These are phyloP conservation scores for Sonneratia alba DNA, from an alignment of 345 rosid species.

Conservation along the genomic window DNA sequence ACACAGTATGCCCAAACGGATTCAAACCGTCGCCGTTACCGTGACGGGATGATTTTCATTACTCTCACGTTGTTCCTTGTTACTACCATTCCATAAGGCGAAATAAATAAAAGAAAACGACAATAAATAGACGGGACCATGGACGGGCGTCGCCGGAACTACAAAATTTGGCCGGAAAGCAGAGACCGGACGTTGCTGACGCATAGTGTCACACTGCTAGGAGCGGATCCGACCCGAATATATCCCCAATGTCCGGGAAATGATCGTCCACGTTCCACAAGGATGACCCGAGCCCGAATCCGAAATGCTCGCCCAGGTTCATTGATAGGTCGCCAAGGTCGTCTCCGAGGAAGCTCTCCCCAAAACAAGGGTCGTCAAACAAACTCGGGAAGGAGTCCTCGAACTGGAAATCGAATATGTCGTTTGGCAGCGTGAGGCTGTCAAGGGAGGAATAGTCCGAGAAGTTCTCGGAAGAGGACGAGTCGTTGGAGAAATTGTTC, in stretches of 20 bases:
- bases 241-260: slow-evolving; percentile 78
- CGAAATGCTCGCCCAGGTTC: slow-evolving; percentile 28
- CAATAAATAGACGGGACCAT: slow-evolving; percentile 3
- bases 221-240: slow-evolving; percentile 65
- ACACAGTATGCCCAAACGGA: neutral
- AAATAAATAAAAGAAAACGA: no score
- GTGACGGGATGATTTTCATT: slow-evolving; percentile 20
- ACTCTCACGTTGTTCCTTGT: neutral
- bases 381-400: slow-evolving; percentile 35
- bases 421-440: slow-evolving; percentile 28
- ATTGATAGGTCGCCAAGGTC: slow-evolving; percentile 23
- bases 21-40: slow-evolving; percentile 49
- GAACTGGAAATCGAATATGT: slow-evolving; percentile 35
- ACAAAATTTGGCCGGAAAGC: slow-evolving; percentile 25
- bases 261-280: slow-evolving; percentile 52
- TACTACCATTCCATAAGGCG: no score
- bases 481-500: slow-evolving; percentile 11
- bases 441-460: slow-evolving; percentile 30
- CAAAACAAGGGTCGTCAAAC: slow-evolving; percentile 28
- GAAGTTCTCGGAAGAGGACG: slow-evolving; percentile 28
- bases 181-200: neutral
- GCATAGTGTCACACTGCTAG: slow-evolving; percentile 14
- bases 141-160: slow-evolving; percentile 28
- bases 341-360: slow-evolving; percentile 20
- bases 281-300: slow-evolving; percentile 31